phyloP scores from a whole-genome alignment of 2,329 filamentous ascomycete genomes.

The Arthrobotrys musiformis region DNA sequence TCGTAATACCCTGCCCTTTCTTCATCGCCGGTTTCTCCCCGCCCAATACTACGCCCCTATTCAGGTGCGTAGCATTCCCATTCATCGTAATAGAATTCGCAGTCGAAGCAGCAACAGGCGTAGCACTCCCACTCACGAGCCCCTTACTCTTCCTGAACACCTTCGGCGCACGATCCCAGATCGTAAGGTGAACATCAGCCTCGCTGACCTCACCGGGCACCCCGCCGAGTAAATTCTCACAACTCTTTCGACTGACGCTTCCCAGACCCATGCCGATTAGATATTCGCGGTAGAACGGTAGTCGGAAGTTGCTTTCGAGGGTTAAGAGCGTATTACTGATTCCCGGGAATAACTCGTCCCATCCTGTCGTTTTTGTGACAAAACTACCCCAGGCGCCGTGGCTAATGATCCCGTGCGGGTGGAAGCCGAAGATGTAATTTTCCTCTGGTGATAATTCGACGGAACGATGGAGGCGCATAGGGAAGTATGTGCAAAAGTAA shows the following conservation, averaged over 20 bases:
- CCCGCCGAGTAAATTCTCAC: slow-evolving; percentile 84
- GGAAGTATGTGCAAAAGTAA: slow-evolving; percentile 92
- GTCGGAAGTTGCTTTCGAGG: slow-evolving; percentile 93
- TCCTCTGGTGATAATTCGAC: slow-evolving; percentile 79
- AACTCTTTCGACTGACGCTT: slow-evolving; percentile 90
- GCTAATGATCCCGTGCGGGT: slow-evolving; percentile 91
- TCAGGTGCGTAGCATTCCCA: not conserved
- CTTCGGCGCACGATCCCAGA: slow-evolving; percentile 49
- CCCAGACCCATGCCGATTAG: slow-evolving; percentile 86
- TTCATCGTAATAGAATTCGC: not conserved
- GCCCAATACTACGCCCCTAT: slow-evolving; percentile 63
- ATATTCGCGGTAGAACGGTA: slow-evolving; percentile 94
- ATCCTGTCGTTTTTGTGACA: slow-evolving; percentile 67
- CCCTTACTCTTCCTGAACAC: slow-evolving; percentile 38
- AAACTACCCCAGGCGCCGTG: slow-evolving; percentile 53
- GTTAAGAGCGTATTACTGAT: slow-evolving; percentile 95
- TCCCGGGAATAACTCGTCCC: slow-evolving; percentile 86
- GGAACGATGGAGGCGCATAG: slow-evolving; percentile 86
- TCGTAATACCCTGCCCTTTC: slow-evolving; percentile 72
- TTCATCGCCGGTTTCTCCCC: slow-evolving; percentile 80
- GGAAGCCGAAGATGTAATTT: slow-evolving; percentile 97
- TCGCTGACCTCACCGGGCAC: slow-evolving; percentile 51
- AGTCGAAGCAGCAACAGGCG: slow-evolving; percentile 33
- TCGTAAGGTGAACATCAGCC: slow-evolving; percentile 39
- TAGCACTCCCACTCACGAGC: slow-evolving; percentile 26